phyloP scores from a whole-genome alignment of 2,329 filamentous ascomycete species.

The Fusarium abutilonis region DNA sequence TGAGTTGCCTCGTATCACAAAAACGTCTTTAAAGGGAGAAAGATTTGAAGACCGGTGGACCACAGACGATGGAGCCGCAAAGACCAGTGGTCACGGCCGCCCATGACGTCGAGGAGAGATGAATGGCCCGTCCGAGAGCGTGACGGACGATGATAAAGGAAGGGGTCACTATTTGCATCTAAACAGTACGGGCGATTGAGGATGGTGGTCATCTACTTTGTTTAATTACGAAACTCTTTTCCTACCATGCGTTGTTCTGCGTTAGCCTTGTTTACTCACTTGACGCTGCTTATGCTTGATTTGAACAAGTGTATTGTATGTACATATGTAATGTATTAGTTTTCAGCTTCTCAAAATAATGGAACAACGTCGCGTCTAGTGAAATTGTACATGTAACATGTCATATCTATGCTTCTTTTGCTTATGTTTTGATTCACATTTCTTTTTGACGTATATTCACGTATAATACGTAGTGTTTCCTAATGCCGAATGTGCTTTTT shows the following conservation, averaged over 20 bases:
- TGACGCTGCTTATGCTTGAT: neutral
- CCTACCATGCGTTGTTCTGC: conserved; percentile 37
- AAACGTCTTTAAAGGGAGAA: conserved; percentile 44
- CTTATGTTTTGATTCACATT: conserved; percentile 12
- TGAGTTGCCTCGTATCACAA: conserved; percentile 49
- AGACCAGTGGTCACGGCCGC: conserved; percentile 34
- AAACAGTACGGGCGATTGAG: conserved; percentile 47
- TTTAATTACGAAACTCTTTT: conserved; percentile 60
- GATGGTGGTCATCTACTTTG: conserved; percentile 61
- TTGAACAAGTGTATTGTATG: conserved; percentile 5
- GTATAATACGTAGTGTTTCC: neutral
- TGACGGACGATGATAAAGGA: conserved; percentile 34
- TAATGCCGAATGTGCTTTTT: conserved; percentile 1
- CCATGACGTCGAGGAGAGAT: conserved; percentile 29
- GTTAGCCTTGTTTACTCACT: conserved; percentile 11
- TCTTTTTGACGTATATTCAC: neutral
- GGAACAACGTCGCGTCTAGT: neutral
- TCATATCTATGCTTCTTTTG: conserved; percentile 13
- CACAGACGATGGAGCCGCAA: conserved; percentile 36
- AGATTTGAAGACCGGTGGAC: conserved; percentile 38
- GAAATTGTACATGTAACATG: neutral
- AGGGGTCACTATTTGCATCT: conserved; percentile 47
- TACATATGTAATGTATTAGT: conserved; percentile 2
- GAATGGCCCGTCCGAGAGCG: conserved; percentile 30
- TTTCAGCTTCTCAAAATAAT: conserved; percentile 3